Base-by-base conservation (phyloP, 257 asterid species). In the Plantago ovata region DNA sequence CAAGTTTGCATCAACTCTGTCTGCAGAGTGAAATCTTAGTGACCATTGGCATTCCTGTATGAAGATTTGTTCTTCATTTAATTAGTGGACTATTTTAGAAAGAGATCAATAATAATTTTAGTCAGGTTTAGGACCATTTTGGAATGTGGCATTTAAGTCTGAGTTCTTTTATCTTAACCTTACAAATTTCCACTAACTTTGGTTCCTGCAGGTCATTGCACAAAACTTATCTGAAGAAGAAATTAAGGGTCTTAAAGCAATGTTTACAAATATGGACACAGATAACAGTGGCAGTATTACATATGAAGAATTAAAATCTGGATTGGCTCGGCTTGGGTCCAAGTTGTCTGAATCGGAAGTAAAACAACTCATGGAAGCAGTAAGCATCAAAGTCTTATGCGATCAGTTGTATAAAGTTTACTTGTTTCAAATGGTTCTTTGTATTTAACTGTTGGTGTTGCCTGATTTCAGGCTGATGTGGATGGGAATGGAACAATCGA, bases 401-500 rank as follows among this genome's bases (percentile, higher is more conserved):
- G 13, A 15, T 32, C 10, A 38, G 9, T 3, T 55, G 13, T 12
- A 12, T 52, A 10, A 22, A 24, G 24, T 36, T 53, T 20, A 23
- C 24, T 52, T 62, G 4, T 28, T 65, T 58, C 41, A 19, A 44
- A 46, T 47, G 61, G 21, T 42, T 52, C 51, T 15, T 53, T 62
- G 38, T n/a, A 21, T 52, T 38, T 28, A 69, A 53, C 33, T 32
- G 48, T 19, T 15, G 53, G 10, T 43, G 21, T 44, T 53, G 24
- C 7, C 69, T 44, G 54, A 52, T 56, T 61, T 72, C 86, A 89
- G 97, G 97, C 97, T 56, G 97, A 89, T 61, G 97, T 89, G 66
- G 97, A 89, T 69, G 97, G 97, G 61, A 89, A 84, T 10, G 97
- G 97, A 62, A 72, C 97, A 28, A 89, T 89, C 32, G 97, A 89